These are phyloP conservation scores for Quercus wislizeni DNA, from an alignment of 306 rosid genomes.

Conservation along the genomic window DNA sequence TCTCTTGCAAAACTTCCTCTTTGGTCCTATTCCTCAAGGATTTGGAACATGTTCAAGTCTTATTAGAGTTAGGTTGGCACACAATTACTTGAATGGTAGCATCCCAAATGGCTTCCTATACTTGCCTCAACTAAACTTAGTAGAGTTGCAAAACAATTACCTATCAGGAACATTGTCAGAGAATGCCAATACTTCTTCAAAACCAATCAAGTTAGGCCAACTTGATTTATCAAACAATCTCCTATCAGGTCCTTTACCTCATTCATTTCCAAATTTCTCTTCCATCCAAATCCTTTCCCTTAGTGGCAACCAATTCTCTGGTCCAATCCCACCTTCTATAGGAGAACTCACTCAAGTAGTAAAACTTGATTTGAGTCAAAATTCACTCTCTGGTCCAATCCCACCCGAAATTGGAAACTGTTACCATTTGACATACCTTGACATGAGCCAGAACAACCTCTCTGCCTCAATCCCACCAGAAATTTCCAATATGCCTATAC, in stretches of 20 bases:
- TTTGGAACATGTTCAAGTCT: constrained; percentile 70
- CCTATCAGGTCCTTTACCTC: constrained; percentile 65
- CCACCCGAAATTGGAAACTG: constrained; percentile 61
- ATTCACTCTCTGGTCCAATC: constrained; percentile 54
- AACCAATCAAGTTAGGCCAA: constrained; percentile 44
- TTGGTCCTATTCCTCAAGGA: constrained; percentile 72
- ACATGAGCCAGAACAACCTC: constrained; percentile 91
- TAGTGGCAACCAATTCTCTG: constrained; percentile 66
- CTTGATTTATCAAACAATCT: constrained; percentile 77
- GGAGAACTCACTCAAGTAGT: constrained; percentile 58
- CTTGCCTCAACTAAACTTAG: constrained; percentile 65
- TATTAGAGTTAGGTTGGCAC: constrained; percentile 64
- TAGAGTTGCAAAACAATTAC: constrained; percentile 71
- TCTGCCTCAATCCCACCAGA: constrained; percentile 61
- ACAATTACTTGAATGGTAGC: constrained; percentile 80
- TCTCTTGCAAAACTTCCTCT: constrained; percentile 71
- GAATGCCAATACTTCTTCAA: constrained; percentile 50
- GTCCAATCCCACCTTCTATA: constrained; percentile 69
- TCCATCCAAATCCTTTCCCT: constrained; percentile 65
- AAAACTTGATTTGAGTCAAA: constrained; percentile 68
- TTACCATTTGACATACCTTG: constrained; percentile 63
- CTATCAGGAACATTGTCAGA: constrained; percentile 69
- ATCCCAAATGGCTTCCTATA: constrained; percentile 74
- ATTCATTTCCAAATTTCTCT: constrained; percentile 62
- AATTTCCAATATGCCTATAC: constrained; percentile 55